Base-by-base conservation (phyloP, 2,329 filamentous ascomycete genomes). In the Fusarium denticulatum region DNA sequence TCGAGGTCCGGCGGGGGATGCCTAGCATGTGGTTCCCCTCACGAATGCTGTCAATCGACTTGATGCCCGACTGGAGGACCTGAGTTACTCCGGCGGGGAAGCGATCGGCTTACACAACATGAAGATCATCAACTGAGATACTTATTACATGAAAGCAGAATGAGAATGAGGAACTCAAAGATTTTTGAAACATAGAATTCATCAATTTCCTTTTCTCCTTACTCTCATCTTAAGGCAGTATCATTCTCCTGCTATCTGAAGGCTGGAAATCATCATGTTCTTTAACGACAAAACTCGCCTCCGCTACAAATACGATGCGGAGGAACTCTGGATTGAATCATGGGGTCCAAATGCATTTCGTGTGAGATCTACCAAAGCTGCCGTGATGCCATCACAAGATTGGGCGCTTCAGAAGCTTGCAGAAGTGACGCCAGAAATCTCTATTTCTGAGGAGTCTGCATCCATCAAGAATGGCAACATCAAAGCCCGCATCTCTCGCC, bases 391-490 rank as follows among this genome's bases (percentile, higher is more conserved):
- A 34, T 37, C 46, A 1, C 63, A 68, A 28, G 63, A 67, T 15
- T 67, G 65, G 65, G 65, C 65, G 3, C 65, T 67, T 12, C 63
- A 67, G 24, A 36, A 61, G 9, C 40, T 37, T 12, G 4, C 65
- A 14, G 55, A 53, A 26, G 18, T 62, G 9, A 53, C 40, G 12
- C 65, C 65, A 14, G 18, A 62, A 26, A 67, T 67, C 13, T 28
- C 24, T 18, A 53, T 67, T 22, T 47, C 40, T 18, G 40, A 53
- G 1, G 40, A 62, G 7, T 47, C 55, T n/a, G 65, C 65, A 22
- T 28, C 65, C 13, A 67, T 67, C 24, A 52, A 28, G 46, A 81
- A 81, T 52, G 80, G 80, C 47, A 80, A 79, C 45, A 78, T 81
- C 60, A 79, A 73, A 45, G 81, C 80, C 8, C 56, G 49, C 10